A percentile compares a stretch with the other conserved stretches of the same genome.
phyloP scores from a whole-genome alignment of 331 rosid species.

The Arachis monticola region DNA sequence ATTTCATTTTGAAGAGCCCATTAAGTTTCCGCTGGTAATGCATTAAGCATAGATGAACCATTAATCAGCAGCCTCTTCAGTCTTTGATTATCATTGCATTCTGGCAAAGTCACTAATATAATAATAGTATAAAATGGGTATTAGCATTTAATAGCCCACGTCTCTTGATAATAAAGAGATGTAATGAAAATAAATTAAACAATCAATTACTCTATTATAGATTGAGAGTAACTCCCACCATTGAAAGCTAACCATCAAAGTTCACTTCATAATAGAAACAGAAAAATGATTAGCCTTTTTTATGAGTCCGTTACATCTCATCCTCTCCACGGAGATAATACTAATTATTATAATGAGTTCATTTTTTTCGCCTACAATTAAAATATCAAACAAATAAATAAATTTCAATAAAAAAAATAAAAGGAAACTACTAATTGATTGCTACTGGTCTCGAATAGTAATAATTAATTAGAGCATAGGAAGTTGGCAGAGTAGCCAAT shows the following conservation, averaged over 20 bases:
- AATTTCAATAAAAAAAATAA: neutral
- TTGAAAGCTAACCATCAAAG: slow-evolving; percentile 4
- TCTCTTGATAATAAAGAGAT: slow-evolving; percentile 11
- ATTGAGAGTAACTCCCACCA: neutral
- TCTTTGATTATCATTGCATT: too few species aligned
- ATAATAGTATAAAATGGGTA: neutral
- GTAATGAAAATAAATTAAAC: neutral
- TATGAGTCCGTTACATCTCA: too few species aligned
- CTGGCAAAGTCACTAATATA: slow-evolving; percentile 12
- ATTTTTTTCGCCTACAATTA: too few species aligned
- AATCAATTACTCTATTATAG: slow-evolving; percentile 13
- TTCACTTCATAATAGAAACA: slow-evolving; percentile 24
- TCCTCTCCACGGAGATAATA: too few species aligned
- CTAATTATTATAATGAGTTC: too few species aligned
- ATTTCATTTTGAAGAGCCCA: too few species aligned
- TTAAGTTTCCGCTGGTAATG: too few species aligned
- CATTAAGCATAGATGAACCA: neutral
- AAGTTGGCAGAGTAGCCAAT: slow-evolving; percentile 32
- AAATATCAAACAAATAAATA: too few species aligned
- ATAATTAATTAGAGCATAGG: slow-evolving; percentile 18
- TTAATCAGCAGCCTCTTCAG: neutral
- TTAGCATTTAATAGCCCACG: slow-evolving; percentile 4
- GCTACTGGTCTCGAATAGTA: neutral
- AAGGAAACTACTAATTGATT: neutral
- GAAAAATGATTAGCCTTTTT: slow-evolving; percentile 15